phyloP scores from a whole-genome alignment of 163 green algal species.

The Volvox carteri region DNA sequence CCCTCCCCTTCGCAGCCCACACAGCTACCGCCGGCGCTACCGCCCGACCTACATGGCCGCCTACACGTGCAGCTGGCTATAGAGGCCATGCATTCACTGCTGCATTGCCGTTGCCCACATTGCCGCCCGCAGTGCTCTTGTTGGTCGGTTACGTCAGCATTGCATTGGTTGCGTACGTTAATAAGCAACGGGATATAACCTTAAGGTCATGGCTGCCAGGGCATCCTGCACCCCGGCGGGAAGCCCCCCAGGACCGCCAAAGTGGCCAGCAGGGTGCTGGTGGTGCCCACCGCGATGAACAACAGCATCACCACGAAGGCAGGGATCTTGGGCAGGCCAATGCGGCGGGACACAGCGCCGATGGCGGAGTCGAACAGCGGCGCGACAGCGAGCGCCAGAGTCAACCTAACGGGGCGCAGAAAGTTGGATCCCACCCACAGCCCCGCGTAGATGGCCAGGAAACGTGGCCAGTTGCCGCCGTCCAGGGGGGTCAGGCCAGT shows the following conservation, averaged over 20 bases:
- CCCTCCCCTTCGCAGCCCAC: no score
- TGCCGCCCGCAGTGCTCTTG: no score
- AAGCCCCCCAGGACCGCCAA: slow-evolving; percentile 52
- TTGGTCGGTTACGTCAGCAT: no score
- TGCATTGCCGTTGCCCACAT: no score
- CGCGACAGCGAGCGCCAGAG: slow-evolving; percentile 63
- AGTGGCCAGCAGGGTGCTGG: slow-evolving; percentile 29
- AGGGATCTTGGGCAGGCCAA: slow-evolving; percentile 28
- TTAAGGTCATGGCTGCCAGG: slow-evolving; percentile 5
- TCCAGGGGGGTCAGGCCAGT: slow-evolving; percentile 64
- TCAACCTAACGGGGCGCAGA: slow-evolving; percentile 66
- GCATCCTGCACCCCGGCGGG: slow-evolving; percentile 50
- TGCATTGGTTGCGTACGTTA: not conserved
- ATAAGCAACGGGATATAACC: not conserved
- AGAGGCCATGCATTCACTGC: no score
- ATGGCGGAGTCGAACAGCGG: slow-evolving; percentile 59
- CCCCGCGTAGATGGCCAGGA: slow-evolving; percentile 58
- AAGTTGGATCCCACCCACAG: slow-evolving; percentile 57
- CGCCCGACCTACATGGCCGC: not conserved
- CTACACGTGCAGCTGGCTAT: not conserved
- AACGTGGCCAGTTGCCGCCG: slow-evolving; percentile 59
- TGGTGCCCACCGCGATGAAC: slow-evolving; percentile 58
- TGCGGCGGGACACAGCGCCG: not conserved
- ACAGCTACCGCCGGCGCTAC: no score
- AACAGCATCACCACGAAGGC: slow-evolving; percentile 68